These are phyloP conservation scores for Rubia yunnanensis DNA, from an alignment of 257 asterid genomes.

Conservation along the genomic window DNA sequence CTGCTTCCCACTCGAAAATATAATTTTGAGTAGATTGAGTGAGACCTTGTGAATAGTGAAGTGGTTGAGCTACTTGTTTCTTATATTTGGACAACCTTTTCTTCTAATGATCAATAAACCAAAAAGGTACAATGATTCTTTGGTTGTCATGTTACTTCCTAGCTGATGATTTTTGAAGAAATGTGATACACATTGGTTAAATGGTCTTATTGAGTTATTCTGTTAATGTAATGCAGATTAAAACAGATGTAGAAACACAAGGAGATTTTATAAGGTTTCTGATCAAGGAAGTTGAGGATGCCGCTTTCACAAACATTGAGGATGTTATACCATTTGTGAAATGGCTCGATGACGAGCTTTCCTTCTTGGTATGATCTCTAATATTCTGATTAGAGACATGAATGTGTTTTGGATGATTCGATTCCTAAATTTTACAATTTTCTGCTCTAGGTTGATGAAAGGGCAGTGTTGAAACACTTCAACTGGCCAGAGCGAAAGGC, in stretches of 20 bases:
- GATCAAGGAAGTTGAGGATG: conserved; percentile 82
- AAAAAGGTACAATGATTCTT: neutral
- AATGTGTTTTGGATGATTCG: neutral
- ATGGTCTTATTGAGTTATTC: neutral
- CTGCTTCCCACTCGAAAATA: too few relatives aligned
- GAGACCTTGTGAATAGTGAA: neutral
- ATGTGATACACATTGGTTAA: neutral
- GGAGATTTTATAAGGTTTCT: conserved; percentile 88
- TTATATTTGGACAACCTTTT: neutral
- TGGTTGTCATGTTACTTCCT: neutral
- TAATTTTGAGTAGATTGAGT: neutral
- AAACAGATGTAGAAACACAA: conserved; percentile 90
- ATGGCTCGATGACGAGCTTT: conserved; percentile 99
- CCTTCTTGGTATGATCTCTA: conserved; percentile 50
- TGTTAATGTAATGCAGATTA: conserved; percentile 46
- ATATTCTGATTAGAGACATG: neutral
- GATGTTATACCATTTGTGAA: conserved; percentile 91
- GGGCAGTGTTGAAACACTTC: conserved; percentile 98
- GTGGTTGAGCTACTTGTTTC: neutral
- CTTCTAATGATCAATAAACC: neutral
- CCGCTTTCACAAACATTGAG: conserved; percentile 79
- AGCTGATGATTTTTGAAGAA: neutral
- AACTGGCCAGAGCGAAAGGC: conserved; percentile 97
- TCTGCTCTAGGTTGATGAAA: conserved; percentile 71
- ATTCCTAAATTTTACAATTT: neutral